Percentiles rank a stretch among this genome's conserved stretches.
phyloP scores from a whole-genome alignment of 495 filamentous ascomycete genomes.

The Talaromyces thailandensis region DNA sequence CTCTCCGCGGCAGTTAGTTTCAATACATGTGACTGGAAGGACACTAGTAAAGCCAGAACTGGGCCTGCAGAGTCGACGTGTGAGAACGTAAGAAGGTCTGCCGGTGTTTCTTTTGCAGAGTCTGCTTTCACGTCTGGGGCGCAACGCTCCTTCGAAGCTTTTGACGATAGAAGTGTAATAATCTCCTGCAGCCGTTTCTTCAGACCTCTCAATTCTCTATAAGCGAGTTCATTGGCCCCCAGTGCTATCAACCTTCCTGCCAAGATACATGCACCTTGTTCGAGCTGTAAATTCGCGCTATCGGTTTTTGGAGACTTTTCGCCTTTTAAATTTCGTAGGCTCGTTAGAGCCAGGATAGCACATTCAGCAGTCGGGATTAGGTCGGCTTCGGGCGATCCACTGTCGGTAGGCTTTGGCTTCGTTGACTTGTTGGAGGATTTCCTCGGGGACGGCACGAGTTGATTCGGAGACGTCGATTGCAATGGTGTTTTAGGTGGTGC shows the following conservation, averaged over 20 bases:
- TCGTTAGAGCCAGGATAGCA: conserved; percentile 61
- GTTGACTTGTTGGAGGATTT: conserved; percentile 11
- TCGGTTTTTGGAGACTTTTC: conserved; percentile 27
- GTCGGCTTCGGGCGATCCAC: conserved; percentile 16
- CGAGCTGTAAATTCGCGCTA: conserved; percentile 63
- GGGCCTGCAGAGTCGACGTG: conserved; percentile 27
- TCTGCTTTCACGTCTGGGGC: conserved; percentile 11
- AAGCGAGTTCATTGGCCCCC: conserved; percentile 63
- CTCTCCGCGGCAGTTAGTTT: conserved; percentile 35
- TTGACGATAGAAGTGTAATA: conserved; percentile 5
- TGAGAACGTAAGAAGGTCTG: conserved; percentile 55
- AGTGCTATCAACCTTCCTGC: conserved; percentile 63
- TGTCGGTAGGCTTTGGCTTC: conserved; percentile 5
- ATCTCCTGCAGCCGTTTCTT: conserved; percentile 51
- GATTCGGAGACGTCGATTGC: conserved; percentile 45
- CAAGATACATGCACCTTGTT: conserved; percentile 73
- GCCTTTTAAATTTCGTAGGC: conserved; percentile 52
- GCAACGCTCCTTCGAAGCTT: not conserved
- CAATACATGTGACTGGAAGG: conserved; percentile 39
- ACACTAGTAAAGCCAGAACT: conserved; percentile 25
- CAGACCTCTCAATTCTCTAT: conserved; percentile 63
- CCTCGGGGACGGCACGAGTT: conserved; percentile 35
- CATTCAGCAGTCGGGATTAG: conserved; percentile 56
- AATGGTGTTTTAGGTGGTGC: conserved; percentile 27
- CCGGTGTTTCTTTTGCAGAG: conserved; percentile 37